A percentile compares a stretch with the other conserved stretches of the same genome.
Evolutionary conservation across 2,329 filamentous ascomycete genomes (phyloP).

Genomic region (Neospermospora avenae): DNA sequence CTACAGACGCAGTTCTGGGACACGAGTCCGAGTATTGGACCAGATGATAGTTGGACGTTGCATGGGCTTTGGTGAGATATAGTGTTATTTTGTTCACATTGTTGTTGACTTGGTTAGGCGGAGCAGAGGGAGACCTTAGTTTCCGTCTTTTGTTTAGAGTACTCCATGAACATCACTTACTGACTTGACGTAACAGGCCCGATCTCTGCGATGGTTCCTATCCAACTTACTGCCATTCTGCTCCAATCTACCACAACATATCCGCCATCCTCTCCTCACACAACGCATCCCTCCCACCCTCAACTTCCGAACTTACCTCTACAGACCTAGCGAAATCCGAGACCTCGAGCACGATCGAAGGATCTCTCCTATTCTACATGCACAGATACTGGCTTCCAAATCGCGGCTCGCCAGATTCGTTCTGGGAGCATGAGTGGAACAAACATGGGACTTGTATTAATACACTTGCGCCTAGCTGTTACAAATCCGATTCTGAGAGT

Average conservation of each 20-base stretch:
- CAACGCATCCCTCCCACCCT: background rate
- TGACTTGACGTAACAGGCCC: constrained; percentile 36
- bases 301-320: background rate
- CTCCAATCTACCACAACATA: constrained; percentile 63
- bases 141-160: too few species aligned
- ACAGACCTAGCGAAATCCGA: background rate
- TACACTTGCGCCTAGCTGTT: constrained; percentile 66
- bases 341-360: constrained; percentile 43
- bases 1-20: constrained; percentile 81
- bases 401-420: constrained; percentile 57
- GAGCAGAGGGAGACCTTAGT: too few species aligned
- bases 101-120: too few species aligned
- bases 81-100: too few species aligned
- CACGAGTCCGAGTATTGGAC: constrained; percentile 58
- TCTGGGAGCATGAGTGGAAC: constrained; percentile 74
- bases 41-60: constrained; percentile 68
- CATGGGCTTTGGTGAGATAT: constrained; percentile 61
- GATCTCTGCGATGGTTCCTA: constrained; percentile 69
- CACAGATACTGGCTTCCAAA: constrained; percentile 65
- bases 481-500: constrained; percentile 38
- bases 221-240: constrained; percentile 61
- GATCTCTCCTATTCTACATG: constrained; percentile 54
- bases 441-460: constrained; percentile 73
- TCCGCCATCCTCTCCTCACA: constrained; percentile 53
- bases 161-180: too few species aligned